A percentile compares a stretch with the other conserved stretches of the same genome.
phyloP scores from a whole-genome alignment of 179 eudicot species.

The Corrigiola litoralis region DNA sequence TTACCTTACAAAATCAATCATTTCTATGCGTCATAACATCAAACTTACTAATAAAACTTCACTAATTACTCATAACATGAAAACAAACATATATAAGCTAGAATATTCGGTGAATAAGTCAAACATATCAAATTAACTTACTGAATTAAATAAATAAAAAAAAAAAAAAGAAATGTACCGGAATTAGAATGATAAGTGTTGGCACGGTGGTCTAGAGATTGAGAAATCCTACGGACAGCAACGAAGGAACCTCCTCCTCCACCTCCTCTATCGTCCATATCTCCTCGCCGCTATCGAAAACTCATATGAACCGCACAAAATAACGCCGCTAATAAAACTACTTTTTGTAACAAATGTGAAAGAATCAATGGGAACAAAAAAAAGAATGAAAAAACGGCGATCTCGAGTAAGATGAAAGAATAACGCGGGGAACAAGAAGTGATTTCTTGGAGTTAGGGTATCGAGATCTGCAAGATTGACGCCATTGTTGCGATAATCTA shows the following conservation, averaged over 20 bases:
- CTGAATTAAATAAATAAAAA: background rate
- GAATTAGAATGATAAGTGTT: constrained; percentile 43
- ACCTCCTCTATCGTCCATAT: constrained; percentile 47
- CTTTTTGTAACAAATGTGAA: background rate
- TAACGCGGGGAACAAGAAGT: constrained; percentile 21
- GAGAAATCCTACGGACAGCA: constrained; percentile 52
- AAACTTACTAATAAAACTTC: background rate
- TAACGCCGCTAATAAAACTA: background rate
- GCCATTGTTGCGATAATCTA: constrained; percentile 22
- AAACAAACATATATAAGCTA: too few species aligned
- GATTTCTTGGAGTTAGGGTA: constrained; percentile 36
- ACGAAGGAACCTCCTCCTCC: constrained; percentile 43
- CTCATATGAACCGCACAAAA: constrained; percentile 3
- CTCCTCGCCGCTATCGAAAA: background rate
- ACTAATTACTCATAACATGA: too few species aligned
- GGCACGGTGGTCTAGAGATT: constrained; percentile 31
- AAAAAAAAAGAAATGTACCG: constrained; percentile 28
- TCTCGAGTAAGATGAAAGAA: constrained; percentile 13
- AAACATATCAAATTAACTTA: background rate
- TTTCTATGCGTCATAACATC: background rate
- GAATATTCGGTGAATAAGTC: background rate
- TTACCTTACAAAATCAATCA: too few species aligned
- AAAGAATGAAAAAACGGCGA: constrained; percentile 18
- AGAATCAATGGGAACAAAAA: constrained; percentile 10
- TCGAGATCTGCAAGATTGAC: constrained; percentile 52